These are phyloP conservation scores for Hypoxylon perforatum DNA, from an alignment of 495 filamentous ascomycete genomes.

Conservation along the genomic window DNA sequence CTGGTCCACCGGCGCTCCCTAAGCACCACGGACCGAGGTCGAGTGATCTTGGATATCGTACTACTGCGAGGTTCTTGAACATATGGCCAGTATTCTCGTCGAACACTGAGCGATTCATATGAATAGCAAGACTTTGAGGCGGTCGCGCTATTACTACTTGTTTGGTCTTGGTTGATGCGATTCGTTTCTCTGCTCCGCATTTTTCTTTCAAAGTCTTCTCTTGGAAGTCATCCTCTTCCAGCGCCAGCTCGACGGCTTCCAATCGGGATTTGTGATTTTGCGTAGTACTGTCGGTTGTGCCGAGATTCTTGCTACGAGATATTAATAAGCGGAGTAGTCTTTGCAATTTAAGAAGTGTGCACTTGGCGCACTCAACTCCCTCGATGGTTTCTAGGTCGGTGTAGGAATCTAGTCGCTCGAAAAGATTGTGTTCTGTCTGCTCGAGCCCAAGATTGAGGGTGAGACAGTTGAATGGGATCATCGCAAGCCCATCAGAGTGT, in stretches of 20 bases:
- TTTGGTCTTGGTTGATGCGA: constrained; percentile 83
- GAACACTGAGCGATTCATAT: constrained; percentile 92
- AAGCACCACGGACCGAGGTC: constrained; percentile 85
- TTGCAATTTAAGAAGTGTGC: constrained; percentile 72
- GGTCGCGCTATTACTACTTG: constrained; percentile 86
- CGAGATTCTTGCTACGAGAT: constrained; percentile 35
- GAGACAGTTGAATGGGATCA: constrained; percentile 94
- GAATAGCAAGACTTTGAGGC: constrained; percentile 81
- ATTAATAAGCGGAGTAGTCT: constrained; percentile 49
- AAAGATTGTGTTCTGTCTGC: constrained; percentile 68
- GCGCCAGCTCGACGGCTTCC: constrained; percentile 69
- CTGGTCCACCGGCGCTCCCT: constrained; percentile 56
- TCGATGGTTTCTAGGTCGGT: constrained; percentile 85
- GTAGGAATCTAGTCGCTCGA: constrained; percentile 84
- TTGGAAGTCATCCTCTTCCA: constrained; percentile 82
- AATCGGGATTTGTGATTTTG: constrained; percentile 61
- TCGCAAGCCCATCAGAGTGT: constrained; percentile 83
- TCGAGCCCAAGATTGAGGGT: constrained; percentile 78
- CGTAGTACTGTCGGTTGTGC: constrained; percentile 27
- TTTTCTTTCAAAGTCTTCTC: constrained; percentile 77
- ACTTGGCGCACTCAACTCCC: constrained; percentile 91
- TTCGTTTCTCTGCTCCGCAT: constrained; percentile 77
- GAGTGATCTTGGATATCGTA: constrained; percentile 77
- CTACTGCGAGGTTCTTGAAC: constrained; percentile 82
- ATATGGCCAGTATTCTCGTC: constrained; percentile 80